Percentiles rank a stretch among this genome's conserved stretches.
phyloP scores from a whole-genome alignment of 2,329 filamentous ascomycete genomes.

The Trichoderma semiorbis region DNA sequence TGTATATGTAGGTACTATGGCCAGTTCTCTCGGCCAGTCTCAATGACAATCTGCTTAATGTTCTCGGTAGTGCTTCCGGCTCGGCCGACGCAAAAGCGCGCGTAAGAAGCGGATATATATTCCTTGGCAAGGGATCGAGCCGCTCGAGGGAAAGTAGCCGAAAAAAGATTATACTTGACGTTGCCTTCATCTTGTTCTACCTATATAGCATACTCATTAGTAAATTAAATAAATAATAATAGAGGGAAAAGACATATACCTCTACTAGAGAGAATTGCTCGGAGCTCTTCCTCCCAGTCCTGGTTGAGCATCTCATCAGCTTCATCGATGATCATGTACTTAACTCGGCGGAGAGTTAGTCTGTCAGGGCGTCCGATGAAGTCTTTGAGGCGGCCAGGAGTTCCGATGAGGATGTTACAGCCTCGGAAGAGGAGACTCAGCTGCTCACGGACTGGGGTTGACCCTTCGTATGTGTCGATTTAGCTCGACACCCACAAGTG shows the following conservation, averaged over 20 bases:
- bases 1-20: too few relatives aligned
- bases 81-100: constrained; percentile 83
- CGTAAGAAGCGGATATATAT: constrained; percentile 69
- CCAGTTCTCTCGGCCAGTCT: constrained; percentile 52
- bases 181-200: constrained; percentile 71
- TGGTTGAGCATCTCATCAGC: constrained; percentile 85
- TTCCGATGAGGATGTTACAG: constrained; percentile 85
- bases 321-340: constrained; percentile 84
- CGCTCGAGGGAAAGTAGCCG: constrained; percentile 83
- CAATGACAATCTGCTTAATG: constrained; percentile 74
- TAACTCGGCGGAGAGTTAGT: constrained; percentile 71
- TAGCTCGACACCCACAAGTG: too few relatives aligned
- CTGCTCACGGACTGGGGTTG: constrained; percentile 64
- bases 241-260: constrained; percentile 51
- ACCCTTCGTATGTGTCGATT: too few relatives aligned
- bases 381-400: constrained; percentile 80
- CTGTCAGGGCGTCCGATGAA: constrained; percentile 71
- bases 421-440: constrained; percentile 71
- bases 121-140: constrained; percentile 73
- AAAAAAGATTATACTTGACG: constrained; percentile 77
- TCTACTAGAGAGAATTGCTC: constrained; percentile 72
- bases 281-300: constrained; percentile 76
- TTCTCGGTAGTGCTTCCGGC: constrained; percentile 79
- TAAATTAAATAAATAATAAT: not conserved
- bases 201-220: not conserved